phyloP scores from a whole-genome alignment of 257 asterid genomes.

The Capsicum pubescens region DNA sequence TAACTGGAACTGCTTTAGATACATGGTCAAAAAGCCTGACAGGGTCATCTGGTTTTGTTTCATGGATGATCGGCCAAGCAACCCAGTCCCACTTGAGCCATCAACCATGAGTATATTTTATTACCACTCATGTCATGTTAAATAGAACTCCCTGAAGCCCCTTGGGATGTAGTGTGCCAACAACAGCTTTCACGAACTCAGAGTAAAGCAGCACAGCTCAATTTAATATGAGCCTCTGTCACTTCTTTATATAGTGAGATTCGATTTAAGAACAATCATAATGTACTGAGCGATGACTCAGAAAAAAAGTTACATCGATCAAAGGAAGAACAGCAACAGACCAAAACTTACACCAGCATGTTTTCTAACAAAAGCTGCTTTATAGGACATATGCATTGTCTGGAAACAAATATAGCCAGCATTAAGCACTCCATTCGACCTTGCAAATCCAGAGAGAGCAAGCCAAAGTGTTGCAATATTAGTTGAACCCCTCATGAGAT shows the following conservation, averaged over 20 bases:
- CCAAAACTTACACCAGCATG: constrained; percentile 57
- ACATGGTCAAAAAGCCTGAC: neutral
- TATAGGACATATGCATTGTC: constrained; percentile 62
- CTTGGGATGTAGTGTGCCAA: neutral
- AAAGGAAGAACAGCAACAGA: neutral
- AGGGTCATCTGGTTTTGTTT: constrained; percentile 1
- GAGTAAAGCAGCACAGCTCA: neutral
- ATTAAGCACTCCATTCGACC: constrained; percentile 92
- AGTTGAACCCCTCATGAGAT: constrained; percentile 57
- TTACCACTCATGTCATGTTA: constrained; percentile 7
- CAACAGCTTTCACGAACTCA: neutral
- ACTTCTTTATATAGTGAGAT: constrained; percentile 4
- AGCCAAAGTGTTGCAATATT: constrained; percentile 64
- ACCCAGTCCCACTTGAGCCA: neutral
- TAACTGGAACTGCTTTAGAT: neutral
- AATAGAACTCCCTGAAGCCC: neutral
- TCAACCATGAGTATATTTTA: neutral
- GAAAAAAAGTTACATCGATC: neutral
- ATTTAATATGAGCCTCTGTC: neutral
- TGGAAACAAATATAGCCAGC: constrained; percentile 83
- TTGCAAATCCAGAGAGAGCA: constrained; percentile 83
- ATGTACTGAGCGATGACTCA: neutral
- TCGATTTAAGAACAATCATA: neutral
- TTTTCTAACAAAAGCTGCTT: constrained; percentile 51
- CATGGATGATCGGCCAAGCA: neutral